Evolutionary conservation across 148 eudicot species (phyloP), one percentile per base, ranked within the genome.

Genomic region (Selenicereus undatus): DNA sequence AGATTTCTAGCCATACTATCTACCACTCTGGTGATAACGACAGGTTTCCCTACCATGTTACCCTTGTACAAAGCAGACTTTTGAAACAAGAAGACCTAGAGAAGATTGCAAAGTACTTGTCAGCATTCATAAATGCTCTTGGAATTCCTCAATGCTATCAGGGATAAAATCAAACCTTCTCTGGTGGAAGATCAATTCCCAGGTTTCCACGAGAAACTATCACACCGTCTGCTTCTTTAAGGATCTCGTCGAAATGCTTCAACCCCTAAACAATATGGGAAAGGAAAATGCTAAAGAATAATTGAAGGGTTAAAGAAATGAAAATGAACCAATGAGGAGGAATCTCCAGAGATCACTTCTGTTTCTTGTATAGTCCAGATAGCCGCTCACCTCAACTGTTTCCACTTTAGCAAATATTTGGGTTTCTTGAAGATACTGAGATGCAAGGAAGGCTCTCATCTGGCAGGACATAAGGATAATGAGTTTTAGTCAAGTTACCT

Each of bases 121-220:
- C 45, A 82, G 26, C 70, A 48, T 71, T 75, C 35, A 58, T 75
- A 29, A 76, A 36, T 0, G 1, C 73, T 64, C 18, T 30, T 3
- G 29, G 4, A 70, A 26, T 66, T 69, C 24, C 11, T n/a, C 51
- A 14, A 8, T n/a, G 36, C 22, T 13, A 2, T 30, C 8, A 71
- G 24, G 26, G 32, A 30, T n/a, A 79, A 78, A 78, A 42, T 30
- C 81, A 54, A 17, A 90, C 93, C 89, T 90, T 90, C 80, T 90
- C 93, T 35, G 93, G 91, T n/a, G 93, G 90, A 35, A 89, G 86
- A 79, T 90, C 93, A 74, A 90, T 88, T 68, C 93, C 93, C n/a
- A 90, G 80, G 80, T 88, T 90, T 60, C 93, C 93, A 69, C 93
- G 86, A 51, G 93, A 84, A 60, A 90, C 89, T 78, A 90, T 88